Base-by-base conservation (phyloP, 2,329 filamentous ascomycete species). In the Cladorrhinum sp. region DNA sequence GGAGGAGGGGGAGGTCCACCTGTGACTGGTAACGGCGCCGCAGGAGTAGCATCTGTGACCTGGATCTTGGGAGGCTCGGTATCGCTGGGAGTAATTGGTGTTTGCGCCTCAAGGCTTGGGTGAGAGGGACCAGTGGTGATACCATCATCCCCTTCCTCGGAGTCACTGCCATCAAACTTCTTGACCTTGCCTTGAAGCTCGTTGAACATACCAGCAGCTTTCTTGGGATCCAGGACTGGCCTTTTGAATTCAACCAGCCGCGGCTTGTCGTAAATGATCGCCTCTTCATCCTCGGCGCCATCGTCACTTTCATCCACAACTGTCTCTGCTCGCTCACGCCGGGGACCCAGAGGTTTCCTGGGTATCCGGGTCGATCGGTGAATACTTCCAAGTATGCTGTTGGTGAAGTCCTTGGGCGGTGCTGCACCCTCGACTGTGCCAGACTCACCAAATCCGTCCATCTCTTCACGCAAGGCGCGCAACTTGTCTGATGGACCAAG, bases 401-500 rank as follows among this genome's bases (percentile, higher is more conserved):
- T 86, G 62, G 85, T 86, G 67, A 93, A 84, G 66, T 89, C 85
- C 55, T 80, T 78, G 22, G 83, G 83, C 9, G 85, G 81, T 38
- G 82, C n/a, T 5, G 22, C 81, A 24, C 75, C 79, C 25, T 74
- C 70, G 3, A 75, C 83, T 72, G 81, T 74, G 70, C 83, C 74
- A 64, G 77, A 70, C 58, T 81, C 80, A 56, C 66, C 69, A 27
- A 59, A 70, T 25, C 81, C 80, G 64, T 98, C 95, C 95, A 99
- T 99, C 76, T 93, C 88, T 76, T 98, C 93, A 61, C 95, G 89
- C 54, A 98, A 81, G 66, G 96, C 93, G 66, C 95, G 89, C 61
- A 99, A 81, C 69, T 93, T 88, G 76, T 99, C 95, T 50, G 92
- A 97, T 12, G 95, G 93, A 36, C 91, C 91, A 65, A 89, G 83